Evolutionary conservation across 495 filamentous ascomycete species (phyloP).

Genomic region (Tuber microsphaerosporum): DNA sequence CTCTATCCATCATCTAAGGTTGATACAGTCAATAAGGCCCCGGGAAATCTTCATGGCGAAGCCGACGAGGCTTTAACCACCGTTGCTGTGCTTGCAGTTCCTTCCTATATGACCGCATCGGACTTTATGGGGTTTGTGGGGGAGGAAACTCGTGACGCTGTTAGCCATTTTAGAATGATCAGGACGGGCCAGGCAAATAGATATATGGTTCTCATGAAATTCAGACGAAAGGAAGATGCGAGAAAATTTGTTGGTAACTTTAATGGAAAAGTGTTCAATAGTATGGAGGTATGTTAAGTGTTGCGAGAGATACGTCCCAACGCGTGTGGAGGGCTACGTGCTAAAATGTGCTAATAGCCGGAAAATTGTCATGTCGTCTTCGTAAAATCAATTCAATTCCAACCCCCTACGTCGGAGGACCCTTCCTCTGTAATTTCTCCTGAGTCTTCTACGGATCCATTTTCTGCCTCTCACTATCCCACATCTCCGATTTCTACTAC

Average conservation of each 20-base stretch:
- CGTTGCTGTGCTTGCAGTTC: constrained; percentile 87
- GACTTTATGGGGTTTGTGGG: constrained; percentile 92
- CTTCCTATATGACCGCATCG: constrained; percentile 80
- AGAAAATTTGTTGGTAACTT: constrained; percentile 74
- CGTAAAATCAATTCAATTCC: constrained; percentile 77
- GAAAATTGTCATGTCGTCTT: constrained; percentile 96
- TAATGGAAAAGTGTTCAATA: constrained; percentile 92
- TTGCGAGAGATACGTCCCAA: background rate
- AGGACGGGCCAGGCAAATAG: constrained; percentile 78
- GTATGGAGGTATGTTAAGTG: constrained; percentile 65
- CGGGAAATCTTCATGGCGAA: constrained; percentile 24
- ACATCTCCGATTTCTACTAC: constrained; percentile 23
- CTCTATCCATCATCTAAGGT: constrained; percentile 41
- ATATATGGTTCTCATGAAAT: constrained; percentile 98
- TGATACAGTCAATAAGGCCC: constrained; percentile 15
- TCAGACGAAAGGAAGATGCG: constrained; percentile 65
- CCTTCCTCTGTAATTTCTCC: constrained; percentile 47
- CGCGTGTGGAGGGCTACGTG: background rate
- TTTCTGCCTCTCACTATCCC: constrained; percentile 49
- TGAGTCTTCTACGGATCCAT: constrained; percentile 58
- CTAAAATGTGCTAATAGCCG: constrained; percentile 53
- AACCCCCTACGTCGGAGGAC: constrained; percentile 42
- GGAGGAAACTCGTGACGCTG: constrained; percentile 75
- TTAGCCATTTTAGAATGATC: constrained; percentile 94
- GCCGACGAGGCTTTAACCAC: constrained; percentile 66